These are phyloP conservation scores for Cercospora sp. DNA, from an alignment of 2,329 filamentous ascomycete genomes.

Conservation along the genomic window DNA sequence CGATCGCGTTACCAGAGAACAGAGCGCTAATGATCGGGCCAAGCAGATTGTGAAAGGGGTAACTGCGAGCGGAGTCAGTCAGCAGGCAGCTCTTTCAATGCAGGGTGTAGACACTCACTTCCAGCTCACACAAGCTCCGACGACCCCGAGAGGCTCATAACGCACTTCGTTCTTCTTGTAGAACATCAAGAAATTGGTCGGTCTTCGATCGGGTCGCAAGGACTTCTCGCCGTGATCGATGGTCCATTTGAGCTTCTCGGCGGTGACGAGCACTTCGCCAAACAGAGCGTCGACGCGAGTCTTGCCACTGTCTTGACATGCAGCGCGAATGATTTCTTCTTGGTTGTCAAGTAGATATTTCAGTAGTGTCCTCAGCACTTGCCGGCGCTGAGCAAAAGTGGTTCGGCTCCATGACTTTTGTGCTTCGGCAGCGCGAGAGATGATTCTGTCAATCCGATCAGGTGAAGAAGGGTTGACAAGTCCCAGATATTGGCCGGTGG, in stretches of 20 bases:
- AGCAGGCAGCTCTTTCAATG: neutral
- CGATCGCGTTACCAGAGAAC: conserved; percentile 86
- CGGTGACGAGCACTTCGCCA: conserved; percentile 91
- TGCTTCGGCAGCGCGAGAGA: conserved; percentile 71
- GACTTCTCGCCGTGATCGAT: conserved; percentile 85
- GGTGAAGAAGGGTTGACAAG: conserved; percentile 73
- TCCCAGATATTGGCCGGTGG: conserved; percentile 81
- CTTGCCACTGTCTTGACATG: conserved; percentile 92
- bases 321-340: conserved; percentile 78
- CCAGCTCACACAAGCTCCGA: conserved; percentile 92
- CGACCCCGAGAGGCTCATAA: conserved; percentile 91
- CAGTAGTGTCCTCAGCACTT: conserved; percentile 77
- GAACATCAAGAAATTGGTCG: conserved; percentile 89
- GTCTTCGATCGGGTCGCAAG: conserved; percentile 67
- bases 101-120: conserved; percentile 61
- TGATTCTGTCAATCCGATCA: conserved; percentile 74
- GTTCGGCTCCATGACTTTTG: conserved; percentile 78
- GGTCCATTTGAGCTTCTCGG: conserved; percentile 93
- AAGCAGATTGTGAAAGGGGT: conserved; percentile 83
- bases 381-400: conserved; percentile 72
- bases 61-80: conserved; percentile 24
- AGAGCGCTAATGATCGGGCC: conserved; percentile 87
- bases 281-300: conserved; percentile 92
- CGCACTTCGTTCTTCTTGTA: conserved; percentile 90
- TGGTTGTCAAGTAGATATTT: conserved; percentile 86